Base-by-base conservation (phyloP, 345 rosid species). In the Salix caprea region DNA sequence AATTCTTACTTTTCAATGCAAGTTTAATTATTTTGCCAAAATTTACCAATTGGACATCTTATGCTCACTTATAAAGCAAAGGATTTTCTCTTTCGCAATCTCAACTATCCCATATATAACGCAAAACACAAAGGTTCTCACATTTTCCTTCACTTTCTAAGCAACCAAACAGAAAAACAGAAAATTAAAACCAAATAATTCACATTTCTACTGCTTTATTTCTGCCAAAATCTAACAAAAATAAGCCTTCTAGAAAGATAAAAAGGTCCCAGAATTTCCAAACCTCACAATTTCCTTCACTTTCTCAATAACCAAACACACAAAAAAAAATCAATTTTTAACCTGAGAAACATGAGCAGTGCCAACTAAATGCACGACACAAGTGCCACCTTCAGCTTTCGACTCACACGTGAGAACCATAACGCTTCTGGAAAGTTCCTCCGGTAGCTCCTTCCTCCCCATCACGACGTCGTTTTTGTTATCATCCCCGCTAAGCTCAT, bases 341-440 rank as follows among this genome's bases (percentile, higher is more conserved):
- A 90, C 99, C 98, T 89, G 85, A 13, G 98, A 96, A 37, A 94
- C 97, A 78, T 96, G 99, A 70, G 95, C 96, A 62, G 98, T 94
- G 26, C 97, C 99, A 60, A 96, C 88, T 84, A 96, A 70, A 75
- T 88, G 89, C 13, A 96, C 99, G 78, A 92, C 89, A 80, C 99
- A 96, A 23, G 79, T 80, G 78, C 98, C 97, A 28, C 91, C 88
- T 44, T 79, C 91, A 26, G 86, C 91, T 16, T 87, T 48, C 30
- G 97, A 92, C 69, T 91, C 97, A 75, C 99, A 96, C 8, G 89
- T 86, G 62, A 96, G 89, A 67, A 83, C 76, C 82, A 86, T 83
- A 71, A 96, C 94, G 83, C 85, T 87, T 60, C 89, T 83, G 21
- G 87, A 82, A 70, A 94, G 87, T 77, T 90, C 97, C 79, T 88